Evolutionary conservation across 2,329 filamentous ascomycete genomes (phyloP), one percentile per base, ranked within the genome.

Genomic region (Sordariomycetes sp.): DNA sequence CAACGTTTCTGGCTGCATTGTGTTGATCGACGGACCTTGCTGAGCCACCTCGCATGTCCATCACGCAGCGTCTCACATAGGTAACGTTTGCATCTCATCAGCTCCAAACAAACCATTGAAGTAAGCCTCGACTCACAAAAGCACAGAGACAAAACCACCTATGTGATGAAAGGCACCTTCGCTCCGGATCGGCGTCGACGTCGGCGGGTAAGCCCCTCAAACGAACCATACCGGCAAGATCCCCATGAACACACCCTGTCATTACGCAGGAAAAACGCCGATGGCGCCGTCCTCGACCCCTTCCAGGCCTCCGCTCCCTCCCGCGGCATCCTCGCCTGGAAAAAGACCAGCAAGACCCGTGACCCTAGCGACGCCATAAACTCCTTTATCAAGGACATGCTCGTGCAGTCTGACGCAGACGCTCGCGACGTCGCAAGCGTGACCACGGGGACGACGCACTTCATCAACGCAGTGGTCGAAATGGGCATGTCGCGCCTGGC

Each of bases 391-490:
- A 67, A 64, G 8, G 64, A 66, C 28, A 74, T 78, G 69, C 70
- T 79, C 59, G 56, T 65, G 15, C 62, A 66, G 1, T 64, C 69
- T 12, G 56, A 59, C 8, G 64, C 72, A 28, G 60, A 22, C 2
- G 68, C 71, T 0, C 62, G 64, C 0, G 64, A 72, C 7, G 68
- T 80, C 22, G 71, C 74, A 13, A 75, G 73, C 59, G 72, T 80
- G 15, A 77, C 76, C 2, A 78, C 80, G 60, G 77, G 77, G 56
- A 79, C 76, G 1, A 82, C 79, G 0, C 78, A 82, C 59, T 82
- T 82, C 61, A 72, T 82, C 62, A 83, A 82, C 59, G 79, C 79
- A 8, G 76, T 82, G 2, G 70, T 82, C 1, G 77, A 82, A 63
- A 69, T 74, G 51, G 78, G 82, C 60, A 69, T 68, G 10, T 63